Conservation (phyloP, 805 yeast genomes). For the Helenozyma baotianmanensis region DNA sequence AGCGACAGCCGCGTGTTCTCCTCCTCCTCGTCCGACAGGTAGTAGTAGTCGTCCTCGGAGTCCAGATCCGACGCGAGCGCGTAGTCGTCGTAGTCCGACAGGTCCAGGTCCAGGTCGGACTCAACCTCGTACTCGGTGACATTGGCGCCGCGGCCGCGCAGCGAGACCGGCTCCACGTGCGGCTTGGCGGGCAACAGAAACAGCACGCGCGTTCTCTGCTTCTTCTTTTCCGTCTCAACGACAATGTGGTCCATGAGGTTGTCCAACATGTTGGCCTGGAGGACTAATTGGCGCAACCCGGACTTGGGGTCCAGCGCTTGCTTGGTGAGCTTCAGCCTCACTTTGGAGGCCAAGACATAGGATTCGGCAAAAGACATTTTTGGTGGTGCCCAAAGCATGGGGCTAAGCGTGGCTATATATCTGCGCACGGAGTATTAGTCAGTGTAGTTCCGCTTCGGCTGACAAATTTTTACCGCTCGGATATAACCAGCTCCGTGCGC, state of each 20-base stretch:
- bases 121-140: constrained; percentile 38
- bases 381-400: background rate
- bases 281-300: constrained; percentile 52
- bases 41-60: constrained; percentile 17
- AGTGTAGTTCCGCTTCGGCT: constrained; percentile 8
- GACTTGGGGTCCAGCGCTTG: constrained; percentile 59
- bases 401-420: constrained; percentile 1
- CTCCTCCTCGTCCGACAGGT: constrained; percentile 24
- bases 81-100: constrained; percentile 20
- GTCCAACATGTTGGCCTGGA: constrained; percentile 71
- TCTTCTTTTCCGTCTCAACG: constrained; percentile 23
- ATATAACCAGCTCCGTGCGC: background rate
- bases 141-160: constrained; percentile 21
- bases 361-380: constrained; percentile 44
- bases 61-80: constrained; percentile 18
- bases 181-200: constrained; percentile 12
- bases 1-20: constrained; percentile 5
- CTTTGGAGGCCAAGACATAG: constrained; percentile 59
- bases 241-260: constrained; percentile 51
- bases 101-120: constrained; percentile 25
- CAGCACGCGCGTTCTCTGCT: constrained; percentile 5
- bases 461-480: constrained; percentile 7
- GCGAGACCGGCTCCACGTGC: constrained; percentile 4
- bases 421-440: constrained; percentile 6
- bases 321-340: constrained; percentile 56